Base-by-base conservation (phyloP, 345 rosid species). In the Carallia brachiata region DNA sequence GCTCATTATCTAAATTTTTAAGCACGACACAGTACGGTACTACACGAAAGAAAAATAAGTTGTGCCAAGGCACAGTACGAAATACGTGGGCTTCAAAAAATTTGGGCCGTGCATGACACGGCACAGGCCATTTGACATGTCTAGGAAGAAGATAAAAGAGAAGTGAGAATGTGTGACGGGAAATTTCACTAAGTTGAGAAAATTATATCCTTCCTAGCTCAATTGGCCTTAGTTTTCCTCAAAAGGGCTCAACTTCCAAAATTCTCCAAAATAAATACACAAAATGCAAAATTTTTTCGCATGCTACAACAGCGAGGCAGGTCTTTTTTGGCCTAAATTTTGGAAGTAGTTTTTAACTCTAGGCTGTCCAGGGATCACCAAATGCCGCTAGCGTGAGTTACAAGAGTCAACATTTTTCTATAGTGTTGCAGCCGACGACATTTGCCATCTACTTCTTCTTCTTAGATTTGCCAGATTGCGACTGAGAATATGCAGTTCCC, bases 401-500 rank as follows among this genome's bases (percentile, higher is more conserved):
- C 78, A 81, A 23, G 70, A 36, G 71, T 34, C 66, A 27, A 65
- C 72, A 73, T 61, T 66, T 66, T 67, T 23, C 62, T 58, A 9
- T 31, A 69, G 71, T 47, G 52, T 44, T 44, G 17, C 5, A 55
- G 70, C 75, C 7, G 7, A 70, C 52, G 31, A 23, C 65, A 56
- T 47, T 5, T 5, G 27, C 28, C 50, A 44, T 83, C 83, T 85
- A 85, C 87, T 93, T 89, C 90, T 90, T 90, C 88, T 88, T 92
- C 85, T 88, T 93, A 37, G 84, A 83, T 81, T 89, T 90, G 83
- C 76, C 81, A 39, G 92, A 80, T 31, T 72, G 68, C 32, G 79
- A 81, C 77, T 66, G 84, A 19, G 87, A 77, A 67, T 78, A 85
- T 9, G 96, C 84, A 56, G 98, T 90, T 74, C 98, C 97, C 97